phyloP scores from a whole-genome alignment of 441 rosid genomes.

The Erodium chrysanthum region DNA sequence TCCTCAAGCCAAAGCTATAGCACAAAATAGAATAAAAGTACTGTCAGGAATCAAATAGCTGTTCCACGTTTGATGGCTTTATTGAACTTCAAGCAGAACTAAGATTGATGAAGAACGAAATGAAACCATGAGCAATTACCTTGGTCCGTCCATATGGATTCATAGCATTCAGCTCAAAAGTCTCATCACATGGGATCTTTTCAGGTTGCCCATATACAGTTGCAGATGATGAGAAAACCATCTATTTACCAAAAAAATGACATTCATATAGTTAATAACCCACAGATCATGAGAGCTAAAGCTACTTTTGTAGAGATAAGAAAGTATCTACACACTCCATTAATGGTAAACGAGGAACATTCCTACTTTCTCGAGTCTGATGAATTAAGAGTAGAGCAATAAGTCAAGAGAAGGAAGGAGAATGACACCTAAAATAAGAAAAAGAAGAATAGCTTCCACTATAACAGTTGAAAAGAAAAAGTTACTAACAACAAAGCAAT shows the following conservation, averaged over 20 bases:
- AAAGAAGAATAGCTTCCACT: not conserved
- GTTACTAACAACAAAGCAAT: not conserved
- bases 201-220: conserved; percentile 74
- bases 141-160: conserved; percentile 68
- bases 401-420: not conserved
- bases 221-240: conserved; percentile 72
- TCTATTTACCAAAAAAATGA: conserved; percentile 22
- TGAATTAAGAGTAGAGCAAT: not conserved
- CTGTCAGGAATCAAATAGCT: not conserved
- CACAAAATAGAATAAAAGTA: not conserved
- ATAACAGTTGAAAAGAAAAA: not conserved
- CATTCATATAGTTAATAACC: not conserved
- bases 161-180: conserved; percentile 49
- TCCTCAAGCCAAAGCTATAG: conserved; percentile 68
- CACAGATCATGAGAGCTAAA: not conserved
- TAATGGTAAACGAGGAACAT: not conserved
- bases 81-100: not conserved
- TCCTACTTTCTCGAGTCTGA: not conserved
- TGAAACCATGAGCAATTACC: conserved; percentile 27
- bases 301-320: not conserved
- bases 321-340: not conserved
- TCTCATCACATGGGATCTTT: conserved; percentile 52
- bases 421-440: not conserved
- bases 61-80: conserved; percentile 3
- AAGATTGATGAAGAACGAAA: not conserved